These are phyloP conservation scores for Kazachstania kunashirensis DNA, from an alignment of 805 yeast genomes.

Conservation along the genomic window DNA sequence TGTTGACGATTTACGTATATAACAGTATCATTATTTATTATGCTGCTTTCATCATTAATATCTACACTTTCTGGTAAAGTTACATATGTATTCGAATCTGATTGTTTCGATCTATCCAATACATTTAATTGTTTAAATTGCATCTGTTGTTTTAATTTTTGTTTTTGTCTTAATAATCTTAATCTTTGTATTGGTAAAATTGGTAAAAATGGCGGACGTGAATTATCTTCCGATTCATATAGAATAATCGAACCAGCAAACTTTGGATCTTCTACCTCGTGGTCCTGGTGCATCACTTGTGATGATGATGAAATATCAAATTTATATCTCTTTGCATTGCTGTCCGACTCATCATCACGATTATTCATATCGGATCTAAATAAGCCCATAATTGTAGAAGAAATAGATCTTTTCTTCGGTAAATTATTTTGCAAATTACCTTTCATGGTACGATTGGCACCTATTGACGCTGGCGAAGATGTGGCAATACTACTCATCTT, in stretches of 20 bases:
- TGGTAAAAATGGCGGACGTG: conserved; percentile 27
- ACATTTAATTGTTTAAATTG: conserved; percentile 1
- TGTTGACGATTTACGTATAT: conserved; percentile 14
- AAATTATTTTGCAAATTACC: not conserved
- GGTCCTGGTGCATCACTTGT: not conserved
- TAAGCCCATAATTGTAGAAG: conserved; percentile 20
- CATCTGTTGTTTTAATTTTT: conserved; percentile 11
- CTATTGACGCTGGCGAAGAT: not conserved
- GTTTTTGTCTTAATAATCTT: conserved; percentile 21
- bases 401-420: conserved; percentile 19
- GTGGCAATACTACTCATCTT: not conserved
- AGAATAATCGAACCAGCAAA: conserved; percentile 1
- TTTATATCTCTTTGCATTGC: not conserved
- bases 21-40: conserved; percentile 3
- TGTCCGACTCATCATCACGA: conserved; percentile 1
- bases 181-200: conserved; percentile 26
- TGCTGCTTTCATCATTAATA: not conserved
- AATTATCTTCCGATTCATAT: conserved; percentile 6
- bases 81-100: too few relatives aligned
- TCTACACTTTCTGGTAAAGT: too few relatives aligned
- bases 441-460: not conserved
- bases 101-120: not conserved
- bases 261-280: not conserved
- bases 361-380: conserved; percentile 10
- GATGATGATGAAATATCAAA: not conserved